Conservation (phyloP, 495 filamentous ascomycete species). For the Penicillium parvum region DNA sequence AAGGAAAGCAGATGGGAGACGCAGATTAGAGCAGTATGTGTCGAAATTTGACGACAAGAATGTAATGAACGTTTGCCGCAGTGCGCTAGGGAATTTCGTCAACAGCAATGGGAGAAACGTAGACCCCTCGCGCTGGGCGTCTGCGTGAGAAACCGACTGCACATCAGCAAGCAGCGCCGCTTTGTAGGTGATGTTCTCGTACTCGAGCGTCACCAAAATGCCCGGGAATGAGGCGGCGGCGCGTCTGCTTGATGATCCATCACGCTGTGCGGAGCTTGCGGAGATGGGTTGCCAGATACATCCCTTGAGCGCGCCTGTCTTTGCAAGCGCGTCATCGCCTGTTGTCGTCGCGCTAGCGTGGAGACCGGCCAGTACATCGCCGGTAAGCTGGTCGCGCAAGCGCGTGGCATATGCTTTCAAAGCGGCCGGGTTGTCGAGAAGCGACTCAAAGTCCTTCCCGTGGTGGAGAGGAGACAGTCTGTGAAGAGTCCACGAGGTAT, state of each 20-base stretch:
- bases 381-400: slow-evolving; percentile 50
- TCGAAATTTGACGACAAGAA: slow-evolving; percentile 53
- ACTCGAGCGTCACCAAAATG: slow-evolving; percentile 43
- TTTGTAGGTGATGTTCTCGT: slow-evolving; percentile 48
- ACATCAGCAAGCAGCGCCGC: slow-evolving; percentile 37
- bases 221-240: slow-evolving; percentile 23
- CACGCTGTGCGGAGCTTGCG: slow-evolving; percentile 2
- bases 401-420: slow-evolving; percentile 46
- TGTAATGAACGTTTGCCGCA: slow-evolving; percentile 46
- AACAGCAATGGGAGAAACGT: slow-evolving; percentile 51
- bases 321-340: slow-evolving; percentile 38
- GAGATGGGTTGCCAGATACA: slow-evolving; percentile 47
- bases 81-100: slow-evolving; percentile 45
- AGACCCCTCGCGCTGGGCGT: slow-evolving; percentile 21
- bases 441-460: slow-evolving; percentile 35
- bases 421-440: slow-evolving; percentile 32
- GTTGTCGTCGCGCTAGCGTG: slow-evolving; percentile 27
- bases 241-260: slow-evolving; percentile 1
- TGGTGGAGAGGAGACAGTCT: slow-evolving; percentile 53
- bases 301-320: slow-evolving; percentile 41
- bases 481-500: slow-evolving; percentile 53
- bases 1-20: slow-evolving; percentile 39
- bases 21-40: slow-evolving; percentile 38
- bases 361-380: slow-evolving; percentile 44
- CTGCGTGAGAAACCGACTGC: too few relatives aligned